Base-by-base conservation (phyloP, 2,329 filamentous ascomycete species). In the Fonsecaea erecta region DNA sequence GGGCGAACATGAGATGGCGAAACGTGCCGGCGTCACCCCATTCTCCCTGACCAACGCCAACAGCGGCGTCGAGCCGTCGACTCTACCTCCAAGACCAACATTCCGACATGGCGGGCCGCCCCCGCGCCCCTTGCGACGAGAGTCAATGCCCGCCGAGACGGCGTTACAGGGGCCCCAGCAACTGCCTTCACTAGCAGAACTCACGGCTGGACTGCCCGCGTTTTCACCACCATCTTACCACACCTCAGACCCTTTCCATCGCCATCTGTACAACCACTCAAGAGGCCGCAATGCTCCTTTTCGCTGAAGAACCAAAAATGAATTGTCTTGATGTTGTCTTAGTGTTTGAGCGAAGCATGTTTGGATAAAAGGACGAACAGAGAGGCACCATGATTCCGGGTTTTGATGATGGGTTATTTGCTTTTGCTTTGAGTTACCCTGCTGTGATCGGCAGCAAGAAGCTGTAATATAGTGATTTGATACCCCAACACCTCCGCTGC, bases 1-100 rank as follows among this genome's bases (percentile, higher is more conserved):
- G 62, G 94, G 94, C 68, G 92, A 97, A 76, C 83, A 88, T 72
- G 95, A 98, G 73, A 98, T 99, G 92, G 93, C 93, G 54, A 87
- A 90, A 67, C 89, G 94, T 64, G 94, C 94, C 48, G 95, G 95
- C 52, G 92, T 95, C 40, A 89, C 91, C 7, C 92, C 94, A 1
- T 97, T 97, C 78, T 87, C 88, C 2, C 81, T 92, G 32, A 87
- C 88, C 14, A 83, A 81, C 58, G 81, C 65, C 35, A 37, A 56
- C 40, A 63, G 52, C 60, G 52, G 52, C 24, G 28, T 62, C 56
- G 66, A 68, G 7, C 48, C 66, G 28, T 51, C 56, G 14, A n/a
- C 53, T 16, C 48, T 68, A 24, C 62, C 64, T 40, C 66, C 66
- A 12, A 55, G 65, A 54, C 28, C 60, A 57, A 58, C 52, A n/a